Percentiles rank a stretch among this genome's conserved stretches.
Conservation (phyloP, 2,329 filamentous ascomycete species). For the Diaporthe ampelina region DNA sequence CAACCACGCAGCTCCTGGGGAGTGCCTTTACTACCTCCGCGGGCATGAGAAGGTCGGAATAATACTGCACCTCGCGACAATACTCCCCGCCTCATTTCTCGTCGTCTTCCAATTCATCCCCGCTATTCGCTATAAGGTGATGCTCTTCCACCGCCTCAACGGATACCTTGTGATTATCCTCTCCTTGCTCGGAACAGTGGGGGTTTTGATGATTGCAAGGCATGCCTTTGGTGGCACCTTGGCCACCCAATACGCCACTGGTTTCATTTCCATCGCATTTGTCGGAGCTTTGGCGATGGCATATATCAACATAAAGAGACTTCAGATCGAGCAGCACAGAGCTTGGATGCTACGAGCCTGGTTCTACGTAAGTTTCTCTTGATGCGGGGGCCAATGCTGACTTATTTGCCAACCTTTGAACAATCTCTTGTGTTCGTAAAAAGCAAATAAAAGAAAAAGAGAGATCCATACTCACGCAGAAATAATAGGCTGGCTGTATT, state of each 20-base stretch:
- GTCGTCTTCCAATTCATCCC: slow-evolving; percentile 64
- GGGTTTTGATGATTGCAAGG: slow-evolving; percentile 66
- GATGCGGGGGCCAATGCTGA: background rate
- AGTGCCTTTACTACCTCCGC: slow-evolving; percentile 57
- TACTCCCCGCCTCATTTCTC: slow-evolving; percentile 61
- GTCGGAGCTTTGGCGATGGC: slow-evolving; percentile 59
- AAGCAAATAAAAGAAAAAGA: background rate
- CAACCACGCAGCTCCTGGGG: slow-evolving; percentile 50
- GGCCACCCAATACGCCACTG: slow-evolving; percentile 61
- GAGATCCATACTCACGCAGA: background rate
- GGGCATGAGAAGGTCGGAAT: slow-evolving; percentile 55
- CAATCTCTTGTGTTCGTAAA: background rate
- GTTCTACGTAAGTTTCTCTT: slow-evolving; percentile 55
- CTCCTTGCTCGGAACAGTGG: slow-evolving; percentile 59
- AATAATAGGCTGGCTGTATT: slow-evolving; percentile 59
- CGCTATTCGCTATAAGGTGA: slow-evolving; percentile 58
- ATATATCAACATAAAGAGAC: slow-evolving; percentile 68
- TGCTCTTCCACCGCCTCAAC: slow-evolving; percentile 71
- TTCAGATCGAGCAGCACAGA: slow-evolving; percentile 74
- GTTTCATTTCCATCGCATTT: slow-evolving; percentile 60
- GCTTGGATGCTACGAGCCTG: slow-evolving; percentile 73
- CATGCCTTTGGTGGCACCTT: slow-evolving; percentile 67
- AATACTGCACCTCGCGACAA: slow-evolving; percentile 58
- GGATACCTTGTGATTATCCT: slow-evolving; percentile 69
- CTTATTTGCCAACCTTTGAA: background rate